Conservation (phyloP, 225 moss, liverwort and hornwort genomes). For the Bryum argenteum region DNA sequence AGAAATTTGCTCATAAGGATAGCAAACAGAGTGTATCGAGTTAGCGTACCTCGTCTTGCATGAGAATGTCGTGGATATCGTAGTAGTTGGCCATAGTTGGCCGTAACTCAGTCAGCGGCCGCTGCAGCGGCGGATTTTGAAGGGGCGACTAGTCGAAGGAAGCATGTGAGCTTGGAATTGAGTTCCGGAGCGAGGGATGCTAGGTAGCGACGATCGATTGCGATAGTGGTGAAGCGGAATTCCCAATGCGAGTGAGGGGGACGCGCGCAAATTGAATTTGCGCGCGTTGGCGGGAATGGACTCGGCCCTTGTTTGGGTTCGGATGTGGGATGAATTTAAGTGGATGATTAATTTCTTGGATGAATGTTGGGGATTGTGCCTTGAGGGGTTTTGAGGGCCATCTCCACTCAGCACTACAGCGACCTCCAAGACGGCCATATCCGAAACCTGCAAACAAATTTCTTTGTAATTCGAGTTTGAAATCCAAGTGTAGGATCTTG, state of each 20-base stretch:
- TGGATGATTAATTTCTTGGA: background rate
- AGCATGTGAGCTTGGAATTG: slow-evolving; percentile 12
- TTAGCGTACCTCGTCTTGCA: slow-evolving; percentile 65
- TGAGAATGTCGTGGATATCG: slow-evolving; percentile 77
- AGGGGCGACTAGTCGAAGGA: background rate
- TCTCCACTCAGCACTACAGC: too few relatives aligned
- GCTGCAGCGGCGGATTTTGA: background rate
- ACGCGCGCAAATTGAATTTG: slow-evolving; percentile 29
- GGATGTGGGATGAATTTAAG: background rate
- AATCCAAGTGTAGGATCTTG: too few relatives aligned
- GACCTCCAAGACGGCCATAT: too few relatives aligned
- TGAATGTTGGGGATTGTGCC: too few relatives aligned
- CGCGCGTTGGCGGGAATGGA: slow-evolving; percentile 33
- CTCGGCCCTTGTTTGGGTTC: background rate
- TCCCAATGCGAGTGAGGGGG: background rate
- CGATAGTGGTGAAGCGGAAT: background rate
- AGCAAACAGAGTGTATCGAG: background rate
- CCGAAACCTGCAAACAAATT: too few relatives aligned
- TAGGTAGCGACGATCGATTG: background rate
- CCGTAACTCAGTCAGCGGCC: slow-evolving; percentile 3
- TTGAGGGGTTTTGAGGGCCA: too few relatives aligned
- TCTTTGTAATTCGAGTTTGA: too few relatives aligned
- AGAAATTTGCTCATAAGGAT: too few relatives aligned
- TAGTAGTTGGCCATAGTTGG: slow-evolving; percentile 63
- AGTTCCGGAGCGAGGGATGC: background rate